Evolutionary conservation across 2,329 filamentous ascomycete species (phyloP), one percentile per base, ranked within the genome.

Genomic region (Macroventuria anomochaeta): DNA sequence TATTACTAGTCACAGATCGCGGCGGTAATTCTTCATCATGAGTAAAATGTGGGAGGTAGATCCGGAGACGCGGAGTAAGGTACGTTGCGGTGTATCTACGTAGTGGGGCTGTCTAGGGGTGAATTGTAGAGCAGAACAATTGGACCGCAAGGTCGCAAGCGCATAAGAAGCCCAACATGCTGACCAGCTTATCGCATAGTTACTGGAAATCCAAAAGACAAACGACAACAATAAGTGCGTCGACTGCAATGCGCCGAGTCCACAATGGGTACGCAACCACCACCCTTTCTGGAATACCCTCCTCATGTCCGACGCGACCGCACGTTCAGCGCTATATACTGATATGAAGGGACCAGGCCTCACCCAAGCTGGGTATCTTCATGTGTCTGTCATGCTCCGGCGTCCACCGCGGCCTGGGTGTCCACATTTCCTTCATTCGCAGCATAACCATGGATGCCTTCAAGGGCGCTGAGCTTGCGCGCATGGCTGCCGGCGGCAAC

Each of bases 361-460:
- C 92, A 31, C 95, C 95, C 61, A 99, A 99, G 78, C 96, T 99
- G 74, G 93, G 93, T 72, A 91, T 96, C 76, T 99, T 99, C 81
- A 97, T 99, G 83, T 99, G 95, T 78, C 87, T 99, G 46, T 91
- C 89, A 60, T 99, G 95, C 80, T 93, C 93, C 28, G 95, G 95
- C 65, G 90, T 95, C 46, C 95, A 99, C 79, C 89, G 95, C 59
- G 92, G 92, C 3, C 86, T 99, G 25, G 95, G 95, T 57, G 95
- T 99, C 29, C 95, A 99, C 81, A 96, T 99, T 76, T 96, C 92
- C 73, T 99, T 99, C 79, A 93, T 99, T 61, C 89, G 95, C 55
- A 95, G 90, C 69, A 95, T 97, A 71, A 96, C 91, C 58, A 99
- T 99, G 95, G 95, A 99, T 79, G 92, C 92, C 52, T 97, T 99